These are phyloP conservation scores for Eutypella sp. DNA, from an alignment of 2,329 filamentous ascomycete species.

Conservation along the genomic window DNA sequence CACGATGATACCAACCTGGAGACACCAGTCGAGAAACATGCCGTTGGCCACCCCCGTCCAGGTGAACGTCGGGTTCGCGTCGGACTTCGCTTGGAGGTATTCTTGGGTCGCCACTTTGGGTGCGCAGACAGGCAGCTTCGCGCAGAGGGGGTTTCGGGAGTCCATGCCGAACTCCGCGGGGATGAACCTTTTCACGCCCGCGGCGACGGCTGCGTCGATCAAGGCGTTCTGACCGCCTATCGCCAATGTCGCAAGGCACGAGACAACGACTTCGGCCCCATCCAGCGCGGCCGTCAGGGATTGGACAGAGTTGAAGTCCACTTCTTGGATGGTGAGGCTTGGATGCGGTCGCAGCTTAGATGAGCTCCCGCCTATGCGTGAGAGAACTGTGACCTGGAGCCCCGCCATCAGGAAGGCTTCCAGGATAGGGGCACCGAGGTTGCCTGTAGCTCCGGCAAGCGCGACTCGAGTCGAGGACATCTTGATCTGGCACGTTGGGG, in stretches of 20 bases:
- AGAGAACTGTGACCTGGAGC: constrained; percentile 4
- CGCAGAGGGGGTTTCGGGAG: constrained; percentile 25
- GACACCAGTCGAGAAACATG: constrained; percentile 31
- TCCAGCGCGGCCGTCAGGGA: constrained; percentile 27
- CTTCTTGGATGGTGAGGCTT: constrained; percentile 21
- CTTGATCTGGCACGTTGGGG: too few species aligned
- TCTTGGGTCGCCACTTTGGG: constrained; percentile 29
- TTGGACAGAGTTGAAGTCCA: constrained; percentile 25
- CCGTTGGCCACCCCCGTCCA: constrained; percentile 30
- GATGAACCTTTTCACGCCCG: constrained; percentile 34
- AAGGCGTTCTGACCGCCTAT: constrained; percentile 26
- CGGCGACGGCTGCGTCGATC: constrained; percentile 33
- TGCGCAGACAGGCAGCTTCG: constrained; percentile 29
- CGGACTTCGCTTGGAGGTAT: constrained; percentile 25
- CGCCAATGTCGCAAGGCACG: constrained; percentile 23
- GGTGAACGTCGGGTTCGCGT: constrained; percentile 21
- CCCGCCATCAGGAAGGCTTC: constrained; percentile 3
- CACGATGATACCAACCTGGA: constrained; percentile 25
- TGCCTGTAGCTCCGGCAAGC: constrained; percentile 4
- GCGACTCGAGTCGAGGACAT: too few species aligned
- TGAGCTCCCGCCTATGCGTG: constrained; percentile 8
- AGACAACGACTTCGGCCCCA: constrained; percentile 33
- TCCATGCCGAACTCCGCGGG: constrained; percentile 37
- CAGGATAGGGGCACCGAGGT: constrained; percentile 5
- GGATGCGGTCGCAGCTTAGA: constrained; percentile 18